Conservation (phyloP, 176 grass and related monocot species). For the Oryza brachyantha region DNA sequence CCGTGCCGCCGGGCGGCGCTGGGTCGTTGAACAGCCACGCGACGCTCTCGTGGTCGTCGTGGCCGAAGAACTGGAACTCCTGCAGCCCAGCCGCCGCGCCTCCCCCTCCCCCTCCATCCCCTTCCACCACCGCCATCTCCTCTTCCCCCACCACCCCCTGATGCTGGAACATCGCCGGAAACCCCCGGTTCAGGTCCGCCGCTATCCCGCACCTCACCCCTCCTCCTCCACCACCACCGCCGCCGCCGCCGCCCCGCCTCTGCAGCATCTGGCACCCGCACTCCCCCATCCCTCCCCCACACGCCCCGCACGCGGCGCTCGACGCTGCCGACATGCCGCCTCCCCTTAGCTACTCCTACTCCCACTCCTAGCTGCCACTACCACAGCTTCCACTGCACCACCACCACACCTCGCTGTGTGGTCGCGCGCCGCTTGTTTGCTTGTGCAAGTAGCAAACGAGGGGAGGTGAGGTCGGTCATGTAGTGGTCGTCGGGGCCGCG, state of each 20-base stretch:
- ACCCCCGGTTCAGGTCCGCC: slow-evolving; percentile 48
- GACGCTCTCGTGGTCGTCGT: slow-evolving; percentile 63
- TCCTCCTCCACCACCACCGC: neutral
- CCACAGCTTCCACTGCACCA: neutral
- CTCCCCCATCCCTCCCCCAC: slow-evolving; percentile 35
- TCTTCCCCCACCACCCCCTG: slow-evolving; percentile 27
- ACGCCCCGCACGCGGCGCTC: slow-evolving; percentile 40
- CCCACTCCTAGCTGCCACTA: too few relatives aligned
- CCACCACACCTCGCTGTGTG: slow-evolving; percentile 13
- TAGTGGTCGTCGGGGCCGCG: neutral
- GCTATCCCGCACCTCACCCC: slow-evolving; percentile 32
- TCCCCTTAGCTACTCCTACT: neutral
- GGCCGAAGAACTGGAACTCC: slow-evolving; percentile 88
- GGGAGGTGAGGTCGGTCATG: neutral
- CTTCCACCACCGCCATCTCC: slow-evolving; percentile 12
- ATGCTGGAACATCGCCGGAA: slow-evolving; percentile 27
- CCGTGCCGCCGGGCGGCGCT: neutral
- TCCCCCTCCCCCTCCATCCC: neutral
- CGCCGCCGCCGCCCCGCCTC: neutral
- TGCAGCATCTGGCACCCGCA: slow-evolving; percentile 19
- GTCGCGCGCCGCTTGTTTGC: slow-evolving; percentile 23
- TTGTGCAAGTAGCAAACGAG: neutral
- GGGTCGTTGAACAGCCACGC: slow-evolving; percentile 60
- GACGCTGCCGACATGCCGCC: slow-evolving; percentile 39
- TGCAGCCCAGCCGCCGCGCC: slow-evolving; percentile 37